phyloP scores from a whole-genome alignment of 371 early-diverging fungal species.

The Syncephalastrum racemosum region DNA sequence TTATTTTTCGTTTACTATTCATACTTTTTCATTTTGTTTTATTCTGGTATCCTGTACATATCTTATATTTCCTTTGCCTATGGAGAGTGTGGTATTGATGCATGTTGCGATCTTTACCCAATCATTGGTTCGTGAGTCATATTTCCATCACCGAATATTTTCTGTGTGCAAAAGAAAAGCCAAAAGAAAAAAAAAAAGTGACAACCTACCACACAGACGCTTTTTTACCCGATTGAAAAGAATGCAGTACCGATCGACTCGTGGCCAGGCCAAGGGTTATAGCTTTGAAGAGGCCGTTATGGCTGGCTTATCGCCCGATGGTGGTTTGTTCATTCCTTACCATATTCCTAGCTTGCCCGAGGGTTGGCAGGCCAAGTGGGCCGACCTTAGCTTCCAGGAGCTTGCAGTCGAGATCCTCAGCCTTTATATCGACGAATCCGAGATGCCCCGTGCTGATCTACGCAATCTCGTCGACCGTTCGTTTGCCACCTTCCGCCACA shows the following conservation, averaged over 20 bases:
- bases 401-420: conserved; percentile 85
- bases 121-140: too few species aligned
- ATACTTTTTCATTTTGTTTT: too few species aligned
- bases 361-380: conserved; percentile 67
- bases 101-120: too few species aligned
- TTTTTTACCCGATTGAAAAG: conserved; percentile 9
- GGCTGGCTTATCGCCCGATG: conserved; percentile 91
- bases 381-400: conserved; percentile 72
- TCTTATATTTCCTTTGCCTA: too few species aligned
- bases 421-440: conserved; percentile 74
- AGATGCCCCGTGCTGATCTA: conserved; percentile 80
- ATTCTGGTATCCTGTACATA: too few species aligned
- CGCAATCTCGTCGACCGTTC: conserved; percentile 63
- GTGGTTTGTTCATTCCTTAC: conserved; percentile 93
- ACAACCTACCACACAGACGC: not conserved
- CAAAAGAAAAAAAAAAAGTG: conserved; percentile 4
- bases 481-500: conserved; percentile 78
- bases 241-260: conserved; percentile 89
- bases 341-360: conserved; percentile 72
- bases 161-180: too few species aligned
- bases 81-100: too few species aligned
- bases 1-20: too few species aligned
- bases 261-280: conserved; percentile 71
- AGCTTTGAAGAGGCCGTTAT: conserved; percentile 92
- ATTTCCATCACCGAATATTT: too few species aligned